phyloP scores from a whole-genome alignment of 2,329 filamentous ascomycete species.

The Colletotrichum cuscutae region DNA sequence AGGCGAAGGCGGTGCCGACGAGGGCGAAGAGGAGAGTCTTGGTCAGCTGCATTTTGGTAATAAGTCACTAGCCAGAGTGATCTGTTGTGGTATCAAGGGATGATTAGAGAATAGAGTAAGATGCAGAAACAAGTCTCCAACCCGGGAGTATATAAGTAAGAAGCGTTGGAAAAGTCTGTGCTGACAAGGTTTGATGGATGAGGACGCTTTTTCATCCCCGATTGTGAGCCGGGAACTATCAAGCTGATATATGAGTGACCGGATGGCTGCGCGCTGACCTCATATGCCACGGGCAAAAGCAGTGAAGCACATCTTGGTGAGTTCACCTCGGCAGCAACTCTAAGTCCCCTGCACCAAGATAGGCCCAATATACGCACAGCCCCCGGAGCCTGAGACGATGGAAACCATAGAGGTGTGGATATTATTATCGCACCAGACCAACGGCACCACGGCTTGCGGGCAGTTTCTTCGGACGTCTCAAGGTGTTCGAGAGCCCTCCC shows the following conservation, averaged over 20 bases:
- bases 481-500: constrained; percentile 17
- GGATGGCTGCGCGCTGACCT: constrained; percentile 5
- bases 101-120: background rate
- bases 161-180: constrained; percentile 21
- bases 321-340: constrained; percentile 28
- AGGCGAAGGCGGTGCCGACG: constrained; percentile 26
- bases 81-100: background rate
- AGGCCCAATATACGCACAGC: constrained; percentile 7
- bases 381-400: constrained; percentile 16
- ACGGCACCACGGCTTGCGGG: constrained; percentile 1
- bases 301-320: constrained; percentile 1
- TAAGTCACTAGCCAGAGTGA: constrained; percentile 33
- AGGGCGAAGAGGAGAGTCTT: constrained; percentile 30
- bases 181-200: constrained; percentile 11
- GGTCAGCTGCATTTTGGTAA: constrained; percentile 29
- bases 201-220: background rate
- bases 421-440: constrained; percentile 18
- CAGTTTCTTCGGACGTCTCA: constrained; percentile 19
- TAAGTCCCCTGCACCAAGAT: background rate
- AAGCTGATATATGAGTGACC: constrained; percentile 21
- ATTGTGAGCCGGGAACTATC: constrained; percentile 12
- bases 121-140: background rate
- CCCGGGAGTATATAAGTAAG: constrained; percentile 24
- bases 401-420: constrained; percentile 22
- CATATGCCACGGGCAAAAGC: background rate